These are phyloP conservation scores for Candida tammaniensis DNA, from an alignment of 805 yeast genomes.

Conservation along the genomic window DNA sequence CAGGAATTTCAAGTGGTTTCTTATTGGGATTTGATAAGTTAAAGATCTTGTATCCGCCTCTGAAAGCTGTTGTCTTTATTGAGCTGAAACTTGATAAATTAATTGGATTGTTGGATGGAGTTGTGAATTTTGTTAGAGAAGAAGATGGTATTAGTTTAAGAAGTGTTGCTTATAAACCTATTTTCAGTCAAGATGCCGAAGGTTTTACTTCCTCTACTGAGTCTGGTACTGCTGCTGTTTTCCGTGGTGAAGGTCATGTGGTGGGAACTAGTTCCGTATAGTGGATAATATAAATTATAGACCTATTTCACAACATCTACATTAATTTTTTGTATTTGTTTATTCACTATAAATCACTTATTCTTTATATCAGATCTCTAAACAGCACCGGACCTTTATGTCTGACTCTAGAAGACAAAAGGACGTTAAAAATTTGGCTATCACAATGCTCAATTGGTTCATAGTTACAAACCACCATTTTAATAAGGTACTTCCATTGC, in stretches of 20 bases:
- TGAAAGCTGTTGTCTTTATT: constrained; percentile 59
- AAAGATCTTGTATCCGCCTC: constrained; percentile 61
- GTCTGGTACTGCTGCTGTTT: constrained; percentile 7
- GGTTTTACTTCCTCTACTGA: constrained; percentile 3
- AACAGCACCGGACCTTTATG: no score
- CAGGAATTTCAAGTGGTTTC: constrained; percentile 67
- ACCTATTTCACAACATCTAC: no score
- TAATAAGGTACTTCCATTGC: no score
- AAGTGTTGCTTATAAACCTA: constrained; percentile 26
- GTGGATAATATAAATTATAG: no score
- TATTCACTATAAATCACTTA: no score
- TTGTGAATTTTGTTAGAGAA: constrained; percentile 59
- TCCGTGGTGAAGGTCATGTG: constrained; percentile 20
- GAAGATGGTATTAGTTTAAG: constrained; percentile 51
- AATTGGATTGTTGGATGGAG: constrained; percentile 53
- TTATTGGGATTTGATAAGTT: constrained; percentile 57
- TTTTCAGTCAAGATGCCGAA: constrained; percentile 25
- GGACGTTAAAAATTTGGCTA: no score
- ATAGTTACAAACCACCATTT: no score
- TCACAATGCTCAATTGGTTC: no score
- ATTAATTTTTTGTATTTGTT: no score
- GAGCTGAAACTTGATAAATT: constrained; percentile 52
- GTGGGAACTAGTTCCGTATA: constrained; percentile 15
- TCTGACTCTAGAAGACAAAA: no score
- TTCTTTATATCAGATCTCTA: no score